Evolutionary conservation across 2,329 filamentous ascomycete genomes (phyloP).

Genomic region (Trichoderma koningii): DNA sequence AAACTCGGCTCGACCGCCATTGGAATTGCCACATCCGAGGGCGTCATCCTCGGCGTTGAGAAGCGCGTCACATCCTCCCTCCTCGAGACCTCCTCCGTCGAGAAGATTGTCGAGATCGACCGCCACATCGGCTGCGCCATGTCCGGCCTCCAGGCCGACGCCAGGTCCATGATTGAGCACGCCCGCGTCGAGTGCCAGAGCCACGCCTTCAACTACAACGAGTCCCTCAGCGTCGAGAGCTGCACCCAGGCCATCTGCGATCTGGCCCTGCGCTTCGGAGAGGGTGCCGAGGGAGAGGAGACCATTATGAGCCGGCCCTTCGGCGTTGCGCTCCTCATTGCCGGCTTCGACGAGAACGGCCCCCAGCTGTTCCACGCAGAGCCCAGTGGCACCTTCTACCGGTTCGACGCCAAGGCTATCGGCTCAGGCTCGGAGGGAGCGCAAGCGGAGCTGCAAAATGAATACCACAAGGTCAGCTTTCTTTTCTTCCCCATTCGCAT

Average conservation of each 20-base stretch:
- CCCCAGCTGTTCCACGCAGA: conserved; percentile 97
- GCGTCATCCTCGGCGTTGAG: conserved; percentile 95
- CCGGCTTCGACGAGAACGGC: conserved; percentile 95
- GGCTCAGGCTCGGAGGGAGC: conserved; percentile 96
- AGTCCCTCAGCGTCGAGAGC: conserved; percentile 91
- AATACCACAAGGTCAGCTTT: conserved; percentile 80
- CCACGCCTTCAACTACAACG: conserved; percentile 97
- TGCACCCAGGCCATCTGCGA: conserved; percentile 99
- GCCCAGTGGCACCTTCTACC: conserved; percentile 96
- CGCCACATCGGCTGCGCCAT: conserved; percentile 98
- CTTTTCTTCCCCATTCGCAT: conserved; percentile 34
- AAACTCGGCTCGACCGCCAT: conserved; percentile 98
- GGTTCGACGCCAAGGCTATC: conserved; percentile 98
- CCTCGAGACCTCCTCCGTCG: conserved; percentile 94
- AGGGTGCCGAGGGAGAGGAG: conserved; percentile 96
- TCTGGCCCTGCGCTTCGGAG: conserved; percentile 90
- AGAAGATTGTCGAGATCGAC: conserved; percentile 99
- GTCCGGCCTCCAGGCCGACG: conserved; percentile 96
- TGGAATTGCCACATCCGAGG: conserved; percentile 92
- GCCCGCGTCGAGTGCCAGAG: conserved; percentile 96
- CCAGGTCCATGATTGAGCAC: conserved; percentile 96
- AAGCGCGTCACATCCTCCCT: conserved; percentile 98
- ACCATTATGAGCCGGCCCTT: conserved; percentile 98
- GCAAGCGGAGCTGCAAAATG: conserved; percentile 96
- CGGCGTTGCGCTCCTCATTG: conserved; percentile 93